Evolutionary conservation across 2,329 filamentous ascomycete species (phyloP).

Genomic region (Didymella exigua): DNA sequence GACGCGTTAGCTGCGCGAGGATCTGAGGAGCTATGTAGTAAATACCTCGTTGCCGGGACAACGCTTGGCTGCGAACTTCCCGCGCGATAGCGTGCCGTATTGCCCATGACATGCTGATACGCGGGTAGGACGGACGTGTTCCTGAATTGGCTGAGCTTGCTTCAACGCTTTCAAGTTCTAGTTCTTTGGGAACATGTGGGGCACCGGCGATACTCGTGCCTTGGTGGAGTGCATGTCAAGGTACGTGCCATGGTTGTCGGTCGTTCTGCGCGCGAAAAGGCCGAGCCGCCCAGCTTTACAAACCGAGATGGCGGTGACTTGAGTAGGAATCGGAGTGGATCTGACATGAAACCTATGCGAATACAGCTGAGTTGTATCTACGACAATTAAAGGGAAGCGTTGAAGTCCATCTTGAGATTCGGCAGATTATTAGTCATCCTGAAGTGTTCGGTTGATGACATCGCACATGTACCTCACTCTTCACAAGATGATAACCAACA

Average conservation of each 20-base stretch:
- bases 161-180: constrained; percentile 15
- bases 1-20: constrained; percentile 35
- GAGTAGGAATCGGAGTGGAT: not conserved
- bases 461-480: constrained; percentile 11
- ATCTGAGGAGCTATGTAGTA: constrained; percentile 38
- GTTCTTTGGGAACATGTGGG: constrained; percentile 16
- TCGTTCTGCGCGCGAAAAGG: constrained; percentile 5
- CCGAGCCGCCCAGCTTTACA: constrained; percentile 17
- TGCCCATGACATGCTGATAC: constrained; percentile 17
- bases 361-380: not conserved
- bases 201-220: constrained; percentile 13
- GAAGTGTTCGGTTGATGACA: constrained; percentile 13
- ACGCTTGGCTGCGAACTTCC: constrained; percentile 11
- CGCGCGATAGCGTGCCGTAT: not conserved
- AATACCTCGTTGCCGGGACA: constrained; percentile 27
- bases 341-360: not conserved
- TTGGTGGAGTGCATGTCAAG: constrained; percentile 15
- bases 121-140: constrained; percentile 13
- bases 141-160: constrained; percentile 12
- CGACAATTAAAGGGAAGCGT: not conserved
- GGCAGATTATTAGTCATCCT: constrained; percentile 23
- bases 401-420: not conserved
- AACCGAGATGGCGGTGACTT: constrained; percentile 9
- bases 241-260: constrained; percentile 12
- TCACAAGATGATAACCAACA: constrained; percentile 32